A percentile compares a stretch with the other conserved stretches of the same genome.
phyloP scores from a whole-genome alignment of 2,329 filamentous ascomycete species.

The Lasiodiplodia hormozganensis region DNA sequence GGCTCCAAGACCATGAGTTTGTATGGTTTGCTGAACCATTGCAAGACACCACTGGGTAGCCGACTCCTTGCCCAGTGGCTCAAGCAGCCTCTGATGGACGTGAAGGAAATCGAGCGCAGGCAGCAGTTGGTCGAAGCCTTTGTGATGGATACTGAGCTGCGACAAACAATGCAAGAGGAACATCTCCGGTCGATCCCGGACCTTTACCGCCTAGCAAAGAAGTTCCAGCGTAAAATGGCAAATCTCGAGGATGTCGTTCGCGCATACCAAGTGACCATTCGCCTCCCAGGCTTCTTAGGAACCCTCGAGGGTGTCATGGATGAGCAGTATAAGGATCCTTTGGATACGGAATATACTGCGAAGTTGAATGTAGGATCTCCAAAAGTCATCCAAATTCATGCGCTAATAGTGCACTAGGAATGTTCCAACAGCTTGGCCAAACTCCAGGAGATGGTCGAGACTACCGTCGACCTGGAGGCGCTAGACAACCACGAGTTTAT shows the following conservation, averaged over 20 bases:
- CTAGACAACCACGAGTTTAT: conserved; percentile 98
- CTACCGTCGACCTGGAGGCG: conserved; percentile 93
- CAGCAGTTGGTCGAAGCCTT: conserved; percentile 97
- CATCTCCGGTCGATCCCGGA: conserved; percentile 93
- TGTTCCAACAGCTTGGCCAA: conserved; percentile 81
- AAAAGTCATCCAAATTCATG: conserved; percentile 42
- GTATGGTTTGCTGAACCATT: conserved; percentile 93
- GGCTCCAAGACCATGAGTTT: conserved; percentile 98
- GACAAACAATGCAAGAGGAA: conserved; percentile 96
- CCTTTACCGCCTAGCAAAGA: conserved; percentile 89
- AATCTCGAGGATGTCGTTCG: conserved; percentile 95
- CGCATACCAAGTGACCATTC: conserved; percentile 92
- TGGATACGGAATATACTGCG: conserved; percentile 85
- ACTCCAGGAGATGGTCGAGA: conserved; percentile 97
- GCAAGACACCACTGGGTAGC: conserved; percentile 94
- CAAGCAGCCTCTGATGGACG: conserved; percentile 95
- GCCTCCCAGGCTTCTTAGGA: conserved; percentile 86
- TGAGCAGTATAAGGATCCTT: conserved; percentile 84
- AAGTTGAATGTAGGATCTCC: conserved; percentile 62
- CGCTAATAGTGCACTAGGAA: conserved; percentile 45
- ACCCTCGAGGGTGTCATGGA: conserved; percentile 95
- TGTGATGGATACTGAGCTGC: conserved; percentile 86
- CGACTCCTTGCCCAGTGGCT: conserved; percentile 92
- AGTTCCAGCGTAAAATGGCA: conserved; percentile 89
- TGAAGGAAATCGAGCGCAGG: conserved; percentile 84